Evolutionary conservation across 1,284 basidiomycete species (phyloP), one percentile per base, ranked within the genome.

Genomic region (Polyporus tsugae): DNA sequence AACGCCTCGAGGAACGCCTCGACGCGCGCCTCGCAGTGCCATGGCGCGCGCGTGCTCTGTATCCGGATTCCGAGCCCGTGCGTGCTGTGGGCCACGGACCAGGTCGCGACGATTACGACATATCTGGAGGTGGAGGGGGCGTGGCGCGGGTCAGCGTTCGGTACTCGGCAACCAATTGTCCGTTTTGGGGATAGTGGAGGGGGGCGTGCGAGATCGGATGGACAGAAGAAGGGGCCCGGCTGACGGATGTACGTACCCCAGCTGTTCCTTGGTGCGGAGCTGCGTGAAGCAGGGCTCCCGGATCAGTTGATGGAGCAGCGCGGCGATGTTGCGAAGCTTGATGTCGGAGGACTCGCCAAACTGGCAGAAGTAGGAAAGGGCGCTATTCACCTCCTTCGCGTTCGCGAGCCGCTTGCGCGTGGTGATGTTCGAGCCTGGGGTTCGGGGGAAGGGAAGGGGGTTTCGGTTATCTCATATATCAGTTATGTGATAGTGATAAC

Each of bases 191-290:
- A 17, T 19, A 29, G 42, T 13, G 25, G 29, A 29, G 29, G 33
- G 33, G 52, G 29, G 52, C 52, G 52, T 59, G 57, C 38, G 57
- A 59, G 57, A 49, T 49, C 46, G 46, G 46, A 49, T 49, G 29
- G 60, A 61, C 39, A 44, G 25, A 46, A 41, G n/a, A 36, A 44
- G 29, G 53, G 25, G 17, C 33, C 13, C 52, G 29, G 52, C 29
- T 55, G 29, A 33, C 52, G 52, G 4, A 55, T 22, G 36, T n/a
- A 35, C 44, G 15, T 36, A 78, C 75, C 78, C 78, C 4, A 79
- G 74, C 60, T 79, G 78, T 46, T 79, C 78, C 52, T 74, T 70
- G 3, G 78, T 79, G 11, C 78, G 70, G 7, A 79, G 70, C 35
- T 75, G 75, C 52, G 74, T 74, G 65, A 77, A 77, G 17, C 71